phyloP scores from a whole-genome alignment of 148 eudicot species.

The Salicornia ramosissima region DNA sequence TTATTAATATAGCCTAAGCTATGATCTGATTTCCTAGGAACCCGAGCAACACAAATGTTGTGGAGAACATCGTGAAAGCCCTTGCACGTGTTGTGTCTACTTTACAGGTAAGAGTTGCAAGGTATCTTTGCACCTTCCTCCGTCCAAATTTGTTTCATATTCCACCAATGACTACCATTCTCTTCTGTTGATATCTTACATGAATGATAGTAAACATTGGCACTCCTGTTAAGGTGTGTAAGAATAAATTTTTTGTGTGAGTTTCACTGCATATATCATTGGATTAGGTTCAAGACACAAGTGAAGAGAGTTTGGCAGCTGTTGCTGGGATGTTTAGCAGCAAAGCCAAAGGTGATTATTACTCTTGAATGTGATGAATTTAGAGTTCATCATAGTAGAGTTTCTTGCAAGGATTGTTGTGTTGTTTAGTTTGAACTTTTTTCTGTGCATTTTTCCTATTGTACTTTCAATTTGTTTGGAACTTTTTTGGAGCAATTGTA shows the following conservation, averaged over 20 bases:
- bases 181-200: background rate
- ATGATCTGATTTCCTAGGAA: slow-evolving; percentile 46
- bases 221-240: no score
- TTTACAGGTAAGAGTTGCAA: slow-evolving; percentile 64
- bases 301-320: slow-evolving; percentile 98
- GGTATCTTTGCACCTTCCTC: background rate
- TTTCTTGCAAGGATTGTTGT: background rate
- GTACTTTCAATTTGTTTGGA: background rate
- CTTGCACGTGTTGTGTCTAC: slow-evolving; percentile 91
- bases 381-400: background rate
- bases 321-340: slow-evolving; percentile 99
- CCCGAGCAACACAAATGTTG: slow-evolving; percentile 89
- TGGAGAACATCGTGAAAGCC: slow-evolving; percentile 94
- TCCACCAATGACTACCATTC: background rate
- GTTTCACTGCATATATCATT: slow-evolving; percentile 20
- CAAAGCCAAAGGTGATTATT: slow-evolving; percentile 83
- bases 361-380: slow-evolving; percentile 9
- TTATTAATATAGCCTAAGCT: background rate
- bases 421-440: no score
- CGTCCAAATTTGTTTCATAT: background rate
- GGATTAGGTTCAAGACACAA: slow-evolving; percentile 78
- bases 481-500: background rate
- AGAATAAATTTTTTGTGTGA: no score
- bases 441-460: background rate
- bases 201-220: no score